phyloP scores from a whole-genome alignment of 176 grass and related monocot genomes.

The Olyra latifolia region DNA sequence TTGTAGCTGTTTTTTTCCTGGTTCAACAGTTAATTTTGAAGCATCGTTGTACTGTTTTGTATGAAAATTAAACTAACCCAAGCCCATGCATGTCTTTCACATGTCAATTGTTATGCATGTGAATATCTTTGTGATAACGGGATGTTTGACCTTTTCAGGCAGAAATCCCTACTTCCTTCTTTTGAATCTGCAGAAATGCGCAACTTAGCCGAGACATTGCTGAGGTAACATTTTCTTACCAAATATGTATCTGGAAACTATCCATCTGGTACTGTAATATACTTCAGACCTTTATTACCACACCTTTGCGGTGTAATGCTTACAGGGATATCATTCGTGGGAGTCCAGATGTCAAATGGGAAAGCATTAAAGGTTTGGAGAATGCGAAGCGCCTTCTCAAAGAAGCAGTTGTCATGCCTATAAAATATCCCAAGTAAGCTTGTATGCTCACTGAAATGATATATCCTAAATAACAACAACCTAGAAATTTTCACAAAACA shows the following conservation, averaged over 20 bases:
- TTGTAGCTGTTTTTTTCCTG: background rate
- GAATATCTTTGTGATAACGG: background rate
- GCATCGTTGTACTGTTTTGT: constrained; percentile 1
- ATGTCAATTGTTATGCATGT: background rate
- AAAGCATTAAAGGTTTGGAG: constrained; percentile 95
- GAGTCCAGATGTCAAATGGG: constrained; percentile 96
- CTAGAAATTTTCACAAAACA: background rate
- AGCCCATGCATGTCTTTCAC: background rate
- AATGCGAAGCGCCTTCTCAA: constrained; percentile 87
- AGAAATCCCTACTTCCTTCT: constrained; percentile 82
- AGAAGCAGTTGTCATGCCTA: constrained; percentile 97
- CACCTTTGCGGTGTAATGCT: constrained; percentile 18
- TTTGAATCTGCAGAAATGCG: constrained; percentile 90
- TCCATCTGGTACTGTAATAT: constrained; percentile 4
- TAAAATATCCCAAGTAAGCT: constrained; percentile 97
- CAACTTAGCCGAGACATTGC: constrained; percentile 81
- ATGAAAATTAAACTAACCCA: background rate
- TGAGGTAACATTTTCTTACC: constrained; percentile 48
- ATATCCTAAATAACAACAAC: background rate
- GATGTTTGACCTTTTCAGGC: constrained; percentile 41
- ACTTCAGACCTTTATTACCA: background rate
- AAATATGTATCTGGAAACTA: background rate
- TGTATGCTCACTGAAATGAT: constrained; percentile 29
- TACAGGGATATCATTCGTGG: constrained; percentile 89
- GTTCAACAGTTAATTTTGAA: background rate